phyloP scores from a whole-genome alignment of 2,329 filamentous ascomycete genomes.

The Microcera coccophila region DNA sequence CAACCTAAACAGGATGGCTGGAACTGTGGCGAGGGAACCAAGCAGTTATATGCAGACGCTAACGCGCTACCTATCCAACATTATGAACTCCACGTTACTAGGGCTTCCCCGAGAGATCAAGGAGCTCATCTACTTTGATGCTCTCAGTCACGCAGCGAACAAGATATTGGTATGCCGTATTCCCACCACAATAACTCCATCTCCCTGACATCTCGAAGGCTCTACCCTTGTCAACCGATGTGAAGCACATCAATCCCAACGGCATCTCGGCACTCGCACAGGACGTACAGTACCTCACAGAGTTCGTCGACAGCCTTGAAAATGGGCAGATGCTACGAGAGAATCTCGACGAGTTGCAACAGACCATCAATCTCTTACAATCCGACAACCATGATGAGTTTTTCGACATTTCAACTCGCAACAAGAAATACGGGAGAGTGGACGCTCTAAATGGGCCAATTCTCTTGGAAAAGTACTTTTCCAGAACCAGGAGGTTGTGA shows the following conservation, averaged over 20 bases:
- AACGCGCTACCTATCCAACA: constrained; percentile 88
- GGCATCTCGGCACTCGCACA: constrained; percentile 76
- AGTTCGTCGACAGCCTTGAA: constrained; percentile 82
- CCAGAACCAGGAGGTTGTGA: no score
- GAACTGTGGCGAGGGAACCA: constrained; percentile 63
- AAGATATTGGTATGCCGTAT: constrained; percentile 65
- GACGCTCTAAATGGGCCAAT: constrained; percentile 85
- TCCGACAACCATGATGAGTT: constrained; percentile 93
- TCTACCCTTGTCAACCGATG: constrained; percentile 71
- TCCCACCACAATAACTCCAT: not conserved
- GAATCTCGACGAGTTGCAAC: constrained; percentile 87
- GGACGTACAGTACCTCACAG: constrained; percentile 78
- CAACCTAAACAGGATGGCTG: constrained; percentile 41
- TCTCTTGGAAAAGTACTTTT: constrained; percentile 79
- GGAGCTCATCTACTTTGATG: constrained; percentile 96
- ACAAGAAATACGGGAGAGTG: constrained; percentile 91
- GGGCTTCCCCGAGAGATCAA: constrained; percentile 95
- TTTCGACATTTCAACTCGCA: constrained; percentile 83
- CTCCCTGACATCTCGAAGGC: constrained; percentile 43
- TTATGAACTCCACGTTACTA: constrained; percentile 91
- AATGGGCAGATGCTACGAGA: constrained; percentile 81
- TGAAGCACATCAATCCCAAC: constrained; percentile 82
- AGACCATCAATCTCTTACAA: constrained; percentile 85
- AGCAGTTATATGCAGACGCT: constrained; percentile 95
- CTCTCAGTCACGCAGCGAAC: constrained; percentile 82